These are phyloP conservation scores for Prunus mongolica DNA, from an alignment of 306 rosid genomes.

Conservation along the genomic window DNA sequence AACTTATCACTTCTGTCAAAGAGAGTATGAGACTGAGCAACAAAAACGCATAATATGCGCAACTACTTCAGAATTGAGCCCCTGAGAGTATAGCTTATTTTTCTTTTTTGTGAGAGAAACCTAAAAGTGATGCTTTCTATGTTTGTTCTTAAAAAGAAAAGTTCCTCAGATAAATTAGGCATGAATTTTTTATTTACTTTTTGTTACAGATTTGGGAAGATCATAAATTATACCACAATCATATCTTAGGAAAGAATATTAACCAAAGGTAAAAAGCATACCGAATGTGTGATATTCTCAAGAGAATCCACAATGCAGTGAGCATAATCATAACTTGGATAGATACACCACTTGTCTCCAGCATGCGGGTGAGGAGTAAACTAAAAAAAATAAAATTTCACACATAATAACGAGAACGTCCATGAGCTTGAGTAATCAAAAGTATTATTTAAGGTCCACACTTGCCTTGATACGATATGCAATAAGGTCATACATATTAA, in stretches of 20 bases:
- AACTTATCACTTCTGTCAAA: too few relatives aligned
- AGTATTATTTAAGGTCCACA: conserved; percentile 2
- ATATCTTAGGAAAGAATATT: conserved; percentile 1
- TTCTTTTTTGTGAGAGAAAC: not conserved
- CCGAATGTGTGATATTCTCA: conserved; percentile 95
- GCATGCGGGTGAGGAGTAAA: conserved; percentile 97
- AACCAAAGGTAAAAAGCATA: conserved; percentile 35
- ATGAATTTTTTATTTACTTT: not conserved
- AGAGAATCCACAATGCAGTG: conserved; percentile 99
- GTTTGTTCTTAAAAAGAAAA: not conserved
- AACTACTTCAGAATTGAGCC: not conserved
- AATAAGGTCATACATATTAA: conserved; percentile 96
- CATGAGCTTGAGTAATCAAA: conserved; percentile 9
- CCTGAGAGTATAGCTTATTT: not conserved
- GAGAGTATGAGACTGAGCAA: too few relatives aligned
- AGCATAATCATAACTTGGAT: conserved; percentile 96
- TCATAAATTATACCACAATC: not conserved
- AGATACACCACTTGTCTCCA: conserved; percentile 98
- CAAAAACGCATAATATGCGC: too few relatives aligned
- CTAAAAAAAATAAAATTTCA: conserved; percentile 40
- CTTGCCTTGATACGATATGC: conserved; percentile 93
- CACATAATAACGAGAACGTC: conserved; percentile 8
- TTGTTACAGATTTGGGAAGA: not conserved
- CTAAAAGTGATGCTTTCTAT: not conserved
- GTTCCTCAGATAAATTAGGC: not conserved